A percentile compares a stretch with the other conserved stretches of the same genome.
These are phyloP conservation scores for Solanum okadae DNA, from an alignment of 257 asterid species.

Conservation along the genomic window DNA sequence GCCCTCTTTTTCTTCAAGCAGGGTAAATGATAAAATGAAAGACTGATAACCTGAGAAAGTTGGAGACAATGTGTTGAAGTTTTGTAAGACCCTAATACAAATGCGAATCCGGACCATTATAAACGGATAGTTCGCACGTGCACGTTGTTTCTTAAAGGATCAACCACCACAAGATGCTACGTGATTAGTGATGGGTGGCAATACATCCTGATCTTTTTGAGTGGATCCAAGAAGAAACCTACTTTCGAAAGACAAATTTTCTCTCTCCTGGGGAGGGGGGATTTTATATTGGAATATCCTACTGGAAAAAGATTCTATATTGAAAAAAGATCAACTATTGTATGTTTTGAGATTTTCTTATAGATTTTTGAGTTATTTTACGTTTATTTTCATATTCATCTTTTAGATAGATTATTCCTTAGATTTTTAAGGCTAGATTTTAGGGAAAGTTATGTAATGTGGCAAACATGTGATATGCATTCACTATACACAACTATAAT, in stretches of 20 bases:
- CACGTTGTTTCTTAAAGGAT: not conserved
- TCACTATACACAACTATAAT: too few relatives aligned
- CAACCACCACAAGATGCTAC: not conserved
- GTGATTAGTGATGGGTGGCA: not conserved
- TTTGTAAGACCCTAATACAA: not conserved
- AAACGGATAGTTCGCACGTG: not conserved
- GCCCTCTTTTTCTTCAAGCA: not conserved
- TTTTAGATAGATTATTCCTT: not conserved
- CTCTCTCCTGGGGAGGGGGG: not conserved
- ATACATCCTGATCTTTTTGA: not conserved
- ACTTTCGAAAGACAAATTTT: not conserved
- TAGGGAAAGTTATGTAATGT: too few relatives aligned
- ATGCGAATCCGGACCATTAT: not conserved
- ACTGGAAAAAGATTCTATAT: not conserved
- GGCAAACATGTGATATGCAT: too few relatives aligned
- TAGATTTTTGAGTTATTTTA: not conserved
- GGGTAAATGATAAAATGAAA: not conserved
- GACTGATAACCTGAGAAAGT: not conserved
- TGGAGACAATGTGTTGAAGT: not conserved
- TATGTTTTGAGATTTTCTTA: not conserved
- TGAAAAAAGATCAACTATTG: not conserved
- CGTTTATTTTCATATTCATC: not conserved
- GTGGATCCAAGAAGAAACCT: not conserved
- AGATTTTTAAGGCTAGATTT: not conserved
- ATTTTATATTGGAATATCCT: not conserved